These are phyloP conservation scores for Tubosaeta sp. DNA, from an alignment of 768 basidiomycete species.

Conservation along the genomic window DNA sequence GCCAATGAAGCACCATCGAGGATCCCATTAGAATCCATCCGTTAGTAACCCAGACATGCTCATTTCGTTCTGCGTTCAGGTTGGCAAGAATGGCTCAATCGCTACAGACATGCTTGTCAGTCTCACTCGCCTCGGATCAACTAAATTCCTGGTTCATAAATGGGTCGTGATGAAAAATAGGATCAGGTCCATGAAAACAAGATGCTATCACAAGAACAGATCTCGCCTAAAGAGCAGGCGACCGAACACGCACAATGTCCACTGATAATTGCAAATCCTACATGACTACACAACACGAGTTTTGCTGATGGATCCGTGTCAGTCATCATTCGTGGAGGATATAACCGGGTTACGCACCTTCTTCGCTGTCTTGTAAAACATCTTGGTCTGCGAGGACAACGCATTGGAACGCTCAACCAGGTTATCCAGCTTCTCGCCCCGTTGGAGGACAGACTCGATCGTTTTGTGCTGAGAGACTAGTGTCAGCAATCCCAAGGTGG, in stretches of 20 bases:
- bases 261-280: constrained; percentile 30
- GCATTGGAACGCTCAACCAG: constrained; percentile 91
- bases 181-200: constrained; percentile 3
- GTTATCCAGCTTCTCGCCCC: constrained; percentile 95
- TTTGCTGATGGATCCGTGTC: constrained; percentile 60
- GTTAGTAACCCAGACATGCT: no score
- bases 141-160: background rate
- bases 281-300: constrained; percentile 90
- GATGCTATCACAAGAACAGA: constrained; percentile 5
- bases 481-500: background rate
- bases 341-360: constrained; percentile 54
- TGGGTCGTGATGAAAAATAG: background rate
- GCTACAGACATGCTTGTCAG: background rate
- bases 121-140: background rate
- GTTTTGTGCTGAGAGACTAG: constrained; percentile 80
- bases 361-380: constrained; percentile 99
- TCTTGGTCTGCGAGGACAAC: constrained; percentile 86
- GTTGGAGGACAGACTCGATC: constrained; percentile 92
- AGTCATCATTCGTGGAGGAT: constrained; percentile 3
- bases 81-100: background rate
- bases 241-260: constrained; percentile 19
- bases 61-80: no score
- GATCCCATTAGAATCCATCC: no score
- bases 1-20: no score
- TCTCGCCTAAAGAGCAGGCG: constrained; percentile 3